phyloP scores from a whole-genome alignment of 352 stramenopile genomes.

The Phytophthora uliginosa region DNA sequence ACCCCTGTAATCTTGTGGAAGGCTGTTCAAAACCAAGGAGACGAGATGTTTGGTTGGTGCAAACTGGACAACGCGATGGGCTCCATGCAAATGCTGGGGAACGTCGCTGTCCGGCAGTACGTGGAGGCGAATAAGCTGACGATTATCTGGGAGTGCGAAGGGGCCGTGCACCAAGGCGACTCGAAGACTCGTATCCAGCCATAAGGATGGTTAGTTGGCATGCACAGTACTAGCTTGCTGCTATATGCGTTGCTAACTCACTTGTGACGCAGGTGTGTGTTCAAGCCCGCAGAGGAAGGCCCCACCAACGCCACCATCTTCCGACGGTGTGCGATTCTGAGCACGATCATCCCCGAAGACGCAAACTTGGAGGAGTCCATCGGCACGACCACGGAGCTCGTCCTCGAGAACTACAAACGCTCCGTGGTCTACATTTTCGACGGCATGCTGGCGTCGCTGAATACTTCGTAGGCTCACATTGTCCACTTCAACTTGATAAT shows the following conservation, averaged over 20 bases:
- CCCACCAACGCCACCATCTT: conserved; percentile 45
- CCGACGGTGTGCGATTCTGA: conserved; percentile 50
- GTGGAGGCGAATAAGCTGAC: conserved; percentile 49
- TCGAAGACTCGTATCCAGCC: conserved; percentile 43
- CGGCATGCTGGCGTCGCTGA: conserved; percentile 24
- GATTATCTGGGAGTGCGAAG: conserved; percentile 62
- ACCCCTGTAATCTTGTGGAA: conserved; percentile 14
- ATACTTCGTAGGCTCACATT: conserved; percentile 2
- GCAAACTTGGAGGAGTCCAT: conserved; percentile 44
- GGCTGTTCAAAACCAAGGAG: conserved; percentile 45
- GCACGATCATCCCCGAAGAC: conserved; percentile 35
- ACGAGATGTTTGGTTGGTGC: conserved; percentile 56
- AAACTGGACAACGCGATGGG: conserved; percentile 46
- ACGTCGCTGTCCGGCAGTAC: conserved; percentile 55
- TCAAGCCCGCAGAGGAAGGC: conserved; percentile 48
- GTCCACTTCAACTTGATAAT: conserved; percentile 8
- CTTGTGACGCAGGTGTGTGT: conserved; percentile 41
- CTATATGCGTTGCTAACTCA: neutral
- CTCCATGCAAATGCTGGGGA: conserved; percentile 40
- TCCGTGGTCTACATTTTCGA: conserved; percentile 46
- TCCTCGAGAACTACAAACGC: conserved; percentile 46
- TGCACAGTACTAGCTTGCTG: neutral
- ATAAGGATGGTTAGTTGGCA: conserved; percentile 54
- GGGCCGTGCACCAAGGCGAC: conserved; percentile 32
- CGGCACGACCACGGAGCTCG: conserved; percentile 43